phyloP scores from a whole-genome alignment of 2,329 filamentous ascomycete genomes.

The Phyllosticta citriasiana region DNA sequence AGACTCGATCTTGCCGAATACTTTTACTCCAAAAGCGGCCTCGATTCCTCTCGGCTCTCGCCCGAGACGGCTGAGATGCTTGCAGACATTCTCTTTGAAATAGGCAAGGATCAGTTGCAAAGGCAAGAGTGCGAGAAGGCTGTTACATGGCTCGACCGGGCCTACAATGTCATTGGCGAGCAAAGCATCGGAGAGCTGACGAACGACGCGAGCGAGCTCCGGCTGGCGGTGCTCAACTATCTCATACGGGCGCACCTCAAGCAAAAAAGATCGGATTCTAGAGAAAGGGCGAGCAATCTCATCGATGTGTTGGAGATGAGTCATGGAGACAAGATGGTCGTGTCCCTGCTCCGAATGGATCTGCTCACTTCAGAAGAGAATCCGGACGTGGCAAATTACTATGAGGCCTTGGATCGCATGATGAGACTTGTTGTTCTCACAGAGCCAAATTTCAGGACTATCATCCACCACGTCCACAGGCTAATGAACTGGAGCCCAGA shows the following conservation, averaged over 20 bases:
- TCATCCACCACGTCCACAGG: constrained; percentile 59
- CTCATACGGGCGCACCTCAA: constrained; percentile 48
- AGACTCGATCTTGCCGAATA: constrained; percentile 68
- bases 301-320: constrained; percentile 53
- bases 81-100: constrained; percentile 59
- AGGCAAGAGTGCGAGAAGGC: constrained; percentile 47
- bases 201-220: constrained; percentile 52
- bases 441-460: constrained; percentile 52
- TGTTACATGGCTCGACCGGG: constrained; percentile 63
- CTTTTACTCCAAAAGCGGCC: constrained; percentile 55
- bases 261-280: constrained; percentile 33
- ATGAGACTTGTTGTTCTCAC: constrained; percentile 50
- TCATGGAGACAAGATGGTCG: constrained; percentile 53
- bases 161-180: constrained; percentile 47
- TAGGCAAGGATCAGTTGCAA: constrained; percentile 52
- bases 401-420: constrained; percentile 36
- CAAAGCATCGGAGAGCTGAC: constrained; percentile 49
- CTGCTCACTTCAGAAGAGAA: constrained; percentile 41
- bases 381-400: constrained; percentile 31
- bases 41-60: constrained; percentile 31
- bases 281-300: constrained; percentile 46
- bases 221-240: constrained; percentile 55
- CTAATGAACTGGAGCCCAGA: constrained; percentile 35
- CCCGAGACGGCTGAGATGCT: constrained; percentile 47
- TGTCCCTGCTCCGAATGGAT: constrained; percentile 60